Conservation (phyloP, 495 filamentous ascomycete species). For the Trichoderma gamsii region DNA sequence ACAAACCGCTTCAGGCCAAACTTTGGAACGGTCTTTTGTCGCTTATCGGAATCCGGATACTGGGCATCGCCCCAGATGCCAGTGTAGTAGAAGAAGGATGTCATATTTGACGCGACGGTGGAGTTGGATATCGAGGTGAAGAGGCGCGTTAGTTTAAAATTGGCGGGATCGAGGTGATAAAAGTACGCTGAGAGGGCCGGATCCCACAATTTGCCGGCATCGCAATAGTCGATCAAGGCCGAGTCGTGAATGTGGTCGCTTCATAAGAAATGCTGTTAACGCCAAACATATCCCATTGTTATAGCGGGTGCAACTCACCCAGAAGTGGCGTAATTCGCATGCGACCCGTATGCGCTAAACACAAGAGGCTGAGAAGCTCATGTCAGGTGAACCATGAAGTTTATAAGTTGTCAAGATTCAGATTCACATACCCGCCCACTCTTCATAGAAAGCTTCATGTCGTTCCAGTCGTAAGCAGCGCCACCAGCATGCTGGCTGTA, state of each 20-base stretch:
- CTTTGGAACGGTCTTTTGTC: constrained; percentile 15
- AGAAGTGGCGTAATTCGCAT: constrained; percentile 16
- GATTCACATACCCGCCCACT: constrained; percentile 12
- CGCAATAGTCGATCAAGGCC: constrained; percentile 15
- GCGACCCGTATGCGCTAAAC: constrained; percentile 17
- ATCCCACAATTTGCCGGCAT: constrained; percentile 16
- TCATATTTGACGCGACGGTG: background rate
- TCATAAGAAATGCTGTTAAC: background rate
- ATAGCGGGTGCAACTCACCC: constrained; percentile 6
- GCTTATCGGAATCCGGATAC: constrained; percentile 15
- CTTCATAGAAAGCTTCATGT: constrained; percentile 7
- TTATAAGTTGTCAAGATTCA: background rate
- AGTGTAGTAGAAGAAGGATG: constrained; percentile 17
- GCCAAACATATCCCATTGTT: background rate
- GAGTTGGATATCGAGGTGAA: background rate
- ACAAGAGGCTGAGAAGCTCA: constrained; percentile 13
- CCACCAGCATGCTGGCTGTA: constrained; percentile 17
- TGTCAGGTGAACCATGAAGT: background rate
- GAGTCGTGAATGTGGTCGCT: constrained; percentile 16
- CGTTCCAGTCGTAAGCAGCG: constrained; percentile 15
- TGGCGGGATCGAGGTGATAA: constrained; percentile 14
- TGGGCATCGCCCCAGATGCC: constrained; percentile 16
- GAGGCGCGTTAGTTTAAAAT: constrained; percentile 13
- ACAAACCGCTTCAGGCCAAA: constrained; percentile 17
- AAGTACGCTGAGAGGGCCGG: constrained; percentile 17